Evolutionary conservation across 2,329 filamentous ascomycete species (phyloP), one percentile per base, ranked within the genome.

Genomic region (Fusarium sp.): DNA sequence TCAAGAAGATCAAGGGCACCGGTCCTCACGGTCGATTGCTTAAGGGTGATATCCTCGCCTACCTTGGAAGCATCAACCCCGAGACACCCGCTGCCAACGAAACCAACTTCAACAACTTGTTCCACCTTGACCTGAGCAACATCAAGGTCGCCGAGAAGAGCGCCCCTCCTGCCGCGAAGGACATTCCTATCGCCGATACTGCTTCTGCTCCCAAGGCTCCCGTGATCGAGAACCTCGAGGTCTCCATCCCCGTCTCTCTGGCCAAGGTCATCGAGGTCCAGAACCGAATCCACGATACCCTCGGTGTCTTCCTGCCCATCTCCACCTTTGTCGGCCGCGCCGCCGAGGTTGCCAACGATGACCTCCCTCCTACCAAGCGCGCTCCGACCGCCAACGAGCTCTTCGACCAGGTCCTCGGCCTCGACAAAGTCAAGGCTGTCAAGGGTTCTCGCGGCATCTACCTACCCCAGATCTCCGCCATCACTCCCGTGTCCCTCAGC

Each of bases 31-130:
- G 93, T 54, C 88, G 95, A 59, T 82, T 99, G 50, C 84, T 99
- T 61, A 99, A 99, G 83, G 95, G 95, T 52, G 95, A 99, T 73
- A 89, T 99, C 7, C 86, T 99, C 49, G 93, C 93, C 43, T 95
- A 94, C 76, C 77, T 98, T 14, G 95, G 95, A 61, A 81, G 83
- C 67, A 92, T 97, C 71, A 81, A 88, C 57, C 80, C 87, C 62
- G 82, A 87, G 56, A 90, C 91, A 66, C 90, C 94, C 2, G 83
- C 85, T 19, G 81, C 87, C 59, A 84, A 93, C 67, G 90, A 91
- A 51, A 80, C 84, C 54, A 87, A 86, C 48, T 88, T 96, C 72
- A 82, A 86, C 57, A 89, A 92, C 76, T 86, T 95, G 44, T 80
- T 85, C 37, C 92, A 96, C 75, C 87, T 99, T 49, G 94, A 99